phyloP scores from a whole-genome alignment of 225 moss, liverwort and hornwort species.

The Sphagnum tenellum region DNA sequence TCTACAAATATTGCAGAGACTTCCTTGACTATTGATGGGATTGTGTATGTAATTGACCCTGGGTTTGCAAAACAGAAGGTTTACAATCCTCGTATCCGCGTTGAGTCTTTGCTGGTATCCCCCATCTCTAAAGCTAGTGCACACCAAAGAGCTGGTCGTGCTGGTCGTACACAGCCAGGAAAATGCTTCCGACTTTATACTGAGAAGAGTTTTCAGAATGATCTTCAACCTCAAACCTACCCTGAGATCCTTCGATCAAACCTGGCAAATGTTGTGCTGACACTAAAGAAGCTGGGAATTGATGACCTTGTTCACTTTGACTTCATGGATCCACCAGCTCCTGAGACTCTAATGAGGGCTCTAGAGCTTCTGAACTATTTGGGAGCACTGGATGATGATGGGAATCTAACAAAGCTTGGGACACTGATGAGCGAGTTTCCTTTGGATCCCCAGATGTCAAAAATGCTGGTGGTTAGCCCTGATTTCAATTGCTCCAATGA shows the following conservation, averaged over 20 bases:
- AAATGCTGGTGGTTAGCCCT: slow-evolving; percentile 62
- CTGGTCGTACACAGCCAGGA: slow-evolving; percentile 92
- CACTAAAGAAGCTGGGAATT: slow-evolving; percentile 86
- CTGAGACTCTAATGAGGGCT: slow-evolving; percentile 76
- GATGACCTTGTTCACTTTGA: slow-evolving; percentile 98
- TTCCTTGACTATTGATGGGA: slow-evolving; percentile 89
- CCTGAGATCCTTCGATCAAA: slow-evolving; percentile 92
- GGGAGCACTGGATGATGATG: slow-evolving; percentile 76
- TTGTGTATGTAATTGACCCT: slow-evolving; percentile 94
- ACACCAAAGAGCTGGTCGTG: slow-evolving; percentile 95
- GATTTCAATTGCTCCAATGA: slow-evolving; percentile 76
- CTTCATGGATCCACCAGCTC: slow-evolving; percentile 98
- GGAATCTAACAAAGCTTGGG: slow-evolving; percentile 53
- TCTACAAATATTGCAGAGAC: slow-evolving; percentile 96
- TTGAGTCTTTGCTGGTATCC: slow-evolving; percentile 82
- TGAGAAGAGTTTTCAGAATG: slow-evolving; percentile 84
- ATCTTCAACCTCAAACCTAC: slow-evolving; percentile 90
- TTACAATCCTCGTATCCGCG: slow-evolving; percentile 79
- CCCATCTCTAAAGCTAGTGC: slow-evolving; percentile 97
- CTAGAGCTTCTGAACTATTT: slow-evolving; percentile 86
- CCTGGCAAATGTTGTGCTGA: slow-evolving; percentile 80
- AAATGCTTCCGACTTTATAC: slow-evolving; percentile 95
- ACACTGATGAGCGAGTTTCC: slow-evolving; percentile 60
- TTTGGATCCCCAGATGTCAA: slow-evolving; percentile 60
- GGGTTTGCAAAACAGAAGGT: slow-evolving; percentile 97